phyloP scores from a whole-genome alignment of 2,329 filamentous ascomycete species.

The Periconia sp. region DNA sequence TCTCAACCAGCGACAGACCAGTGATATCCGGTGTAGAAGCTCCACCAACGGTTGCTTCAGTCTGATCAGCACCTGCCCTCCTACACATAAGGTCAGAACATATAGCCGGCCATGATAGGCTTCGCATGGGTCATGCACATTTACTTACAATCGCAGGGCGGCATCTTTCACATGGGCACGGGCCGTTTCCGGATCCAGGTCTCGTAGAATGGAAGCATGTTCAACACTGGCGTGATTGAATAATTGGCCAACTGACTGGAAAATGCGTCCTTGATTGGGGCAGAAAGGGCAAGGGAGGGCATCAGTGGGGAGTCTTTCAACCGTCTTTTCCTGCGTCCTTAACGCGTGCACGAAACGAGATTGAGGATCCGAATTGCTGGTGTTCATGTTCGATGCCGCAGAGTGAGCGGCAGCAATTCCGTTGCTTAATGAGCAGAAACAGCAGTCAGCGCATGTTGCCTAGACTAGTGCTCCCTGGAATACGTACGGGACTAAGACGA shows the following conservation, averaged over 20 bases:
- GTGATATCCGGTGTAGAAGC: constrained; percentile 38
- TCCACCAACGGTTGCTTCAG: constrained; percentile 33
- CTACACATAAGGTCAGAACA: constrained; percentile 17
- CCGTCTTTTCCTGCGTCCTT: constrained; percentile 32
- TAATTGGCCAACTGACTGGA: constrained; percentile 33
- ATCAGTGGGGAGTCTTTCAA: constrained; percentile 21
- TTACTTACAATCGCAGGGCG: constrained; percentile 30
- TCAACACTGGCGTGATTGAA: constrained; percentile 32
- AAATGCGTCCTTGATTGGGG: constrained; percentile 31
- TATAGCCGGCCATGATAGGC: constrained; percentile 2
- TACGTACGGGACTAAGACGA: too few relatives aligned
- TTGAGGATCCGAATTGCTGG: constrained; percentile 27
- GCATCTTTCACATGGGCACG: constrained; percentile 29
- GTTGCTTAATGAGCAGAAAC: too few relatives aligned
- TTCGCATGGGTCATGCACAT: constrained; percentile 4
- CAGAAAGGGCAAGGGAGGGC: constrained; percentile 38
- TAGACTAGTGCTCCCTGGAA: too few relatives aligned
- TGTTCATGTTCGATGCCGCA: constrained; percentile 24
- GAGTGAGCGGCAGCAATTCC: constrained; percentile 5
- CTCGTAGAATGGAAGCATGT: constrained; percentile 29
- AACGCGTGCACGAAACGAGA: constrained; percentile 33
- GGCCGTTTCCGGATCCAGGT: constrained; percentile 23
- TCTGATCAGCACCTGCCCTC: constrained; percentile 24
- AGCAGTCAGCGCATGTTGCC: too few relatives aligned
- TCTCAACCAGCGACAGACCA: constrained; percentile 31